These are phyloP conservation scores for Lodderomyces margitis DNA, from an alignment of 1,139 yeast species.

Conservation along the genomic window DNA sequence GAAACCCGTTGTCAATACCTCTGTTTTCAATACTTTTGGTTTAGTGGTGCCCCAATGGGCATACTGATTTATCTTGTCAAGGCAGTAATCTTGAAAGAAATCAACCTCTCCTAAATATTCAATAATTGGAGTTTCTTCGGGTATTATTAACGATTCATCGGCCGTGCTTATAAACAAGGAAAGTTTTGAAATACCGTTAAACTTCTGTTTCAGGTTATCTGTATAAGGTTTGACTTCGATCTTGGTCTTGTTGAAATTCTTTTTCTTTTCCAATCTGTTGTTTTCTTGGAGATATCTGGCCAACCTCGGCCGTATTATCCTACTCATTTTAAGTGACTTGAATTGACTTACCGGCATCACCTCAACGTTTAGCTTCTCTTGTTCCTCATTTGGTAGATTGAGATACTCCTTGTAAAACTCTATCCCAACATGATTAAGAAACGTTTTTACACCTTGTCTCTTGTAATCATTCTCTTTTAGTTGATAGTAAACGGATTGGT, in stretches of 20 bases:
- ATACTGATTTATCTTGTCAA: constrained; percentile 73
- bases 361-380: constrained; percentile 18
- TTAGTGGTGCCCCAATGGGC: constrained; percentile 80
- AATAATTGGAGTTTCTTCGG: constrained; percentile 52
- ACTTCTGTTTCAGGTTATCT: constrained; percentile 60
- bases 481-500: constrained; percentile 51
- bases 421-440: constrained; percentile 24
- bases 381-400: constrained; percentile 15
- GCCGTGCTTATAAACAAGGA: constrained; percentile 52
- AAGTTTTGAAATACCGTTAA: constrained; percentile 69
- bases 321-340: constrained; percentile 31
- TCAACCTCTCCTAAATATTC: constrained; percentile 78
- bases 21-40: constrained; percentile 61
- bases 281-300: constrained; percentile 28
- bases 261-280: constrained; percentile 22
- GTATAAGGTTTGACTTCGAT: constrained; percentile 46
- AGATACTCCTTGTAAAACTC: constrained; percentile 17
- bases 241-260: constrained; percentile 24
- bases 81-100: constrained; percentile 57
- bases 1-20: constrained; percentile 23
- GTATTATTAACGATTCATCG: constrained; percentile 23
- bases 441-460: constrained; percentile 32
- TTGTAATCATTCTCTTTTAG: constrained; percentile 49
- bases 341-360: constrained; percentile 28
- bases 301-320: constrained; percentile 33